Base-by-base conservation (phyloP, 352 stramenopile genomes). In the Phytophthora macrochlamydospora region DNA sequence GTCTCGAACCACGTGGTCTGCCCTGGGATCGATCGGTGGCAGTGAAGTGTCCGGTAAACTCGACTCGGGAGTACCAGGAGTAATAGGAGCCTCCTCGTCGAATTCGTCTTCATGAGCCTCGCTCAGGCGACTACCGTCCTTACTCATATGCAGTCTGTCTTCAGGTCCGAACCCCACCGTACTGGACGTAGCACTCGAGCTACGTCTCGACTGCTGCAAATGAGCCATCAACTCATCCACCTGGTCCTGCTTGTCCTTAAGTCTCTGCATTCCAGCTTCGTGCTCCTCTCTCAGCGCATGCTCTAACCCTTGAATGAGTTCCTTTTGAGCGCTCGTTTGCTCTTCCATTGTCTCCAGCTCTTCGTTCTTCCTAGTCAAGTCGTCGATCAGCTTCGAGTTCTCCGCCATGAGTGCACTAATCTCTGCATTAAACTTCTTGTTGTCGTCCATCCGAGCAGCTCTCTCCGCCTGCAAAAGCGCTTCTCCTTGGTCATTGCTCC, bases 181-280 rank as follows among this genome's bases (percentile, higher is more conserved):
- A 30, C 73, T 73, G 1, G 83, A 79, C 4, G 79, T 75, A 1
- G 71, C 65, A 32, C 79, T 89, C 1, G 79, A 85, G 11, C 82
- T 69, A 6, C 77, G 73, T 2, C 79, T 72, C 40, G 81, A 61
- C 59, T 90, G 69, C 46, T 83, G 80, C 7, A 94, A 49, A 61
- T 91, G 75, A 7, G 67, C 56, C 60, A 92, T 83, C 0, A 94
- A 56, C 14, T 86, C 79, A 4, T 81, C 63, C 28, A 95, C 78
- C 29, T 67, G 57, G 32, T 92, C 87, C 67, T 93, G 87, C 59
- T 93, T 93, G 33, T 92, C 81, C 18, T 81, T 80, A 12, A 93
- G 67, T 37, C 83, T 68, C 57, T 51, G 62, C 65, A 93, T 78
- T 24, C 89, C 81, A 24, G 73, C 75, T 43, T 91, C 74, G 61